These are phyloP conservation scores for Tolypocladium ophioglossoides DNA, from an alignment of 2,329 filamentous ascomycete species.

Conservation along the genomic window DNA sequence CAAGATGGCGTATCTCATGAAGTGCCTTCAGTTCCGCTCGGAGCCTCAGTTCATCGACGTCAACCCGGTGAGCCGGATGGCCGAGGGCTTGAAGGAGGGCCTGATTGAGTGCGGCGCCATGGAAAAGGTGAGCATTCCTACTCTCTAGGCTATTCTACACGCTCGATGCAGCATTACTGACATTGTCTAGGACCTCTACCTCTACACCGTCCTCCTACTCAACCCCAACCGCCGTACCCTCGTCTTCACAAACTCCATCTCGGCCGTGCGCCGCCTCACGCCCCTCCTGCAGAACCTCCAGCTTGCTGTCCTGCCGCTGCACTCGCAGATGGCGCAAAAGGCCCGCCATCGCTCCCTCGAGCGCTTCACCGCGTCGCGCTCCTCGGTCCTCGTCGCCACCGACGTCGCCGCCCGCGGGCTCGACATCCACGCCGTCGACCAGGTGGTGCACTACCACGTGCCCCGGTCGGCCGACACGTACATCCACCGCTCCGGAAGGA, in stretches of 20 bases:
- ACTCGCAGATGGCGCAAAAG: conserved; percentile 94
- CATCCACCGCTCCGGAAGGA: conserved; percentile 89
- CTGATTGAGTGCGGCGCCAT: conserved; percentile 85
- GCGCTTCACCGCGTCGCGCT: conserved; percentile 62
- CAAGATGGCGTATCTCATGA: conserved; percentile 86
- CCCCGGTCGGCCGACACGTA: conserved; percentile 87
- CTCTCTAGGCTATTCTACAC: background rate
- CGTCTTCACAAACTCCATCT: conserved; percentile 94
- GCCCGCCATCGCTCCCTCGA: conserved; percentile 88
- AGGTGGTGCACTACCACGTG: conserved; percentile 92
- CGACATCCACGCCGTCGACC: conserved; percentile 81
- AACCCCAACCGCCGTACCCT: conserved; percentile 73
- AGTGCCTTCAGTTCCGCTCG: conserved; percentile 79
- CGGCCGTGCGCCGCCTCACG: conserved; percentile 74
- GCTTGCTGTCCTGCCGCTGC: conserved; percentile 65
- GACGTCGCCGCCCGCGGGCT: conserved; percentile 90
- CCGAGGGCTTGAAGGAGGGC: conserved; percentile 73
- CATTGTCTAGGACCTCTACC: conserved; percentile 62
- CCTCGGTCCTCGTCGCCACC: conserved; percentile 72
- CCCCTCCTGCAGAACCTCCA: conserved; percentile 77
- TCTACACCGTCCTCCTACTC: conserved; percentile 78
- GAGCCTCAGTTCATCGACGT: conserved; percentile 86
- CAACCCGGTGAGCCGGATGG: conserved; percentile 85
- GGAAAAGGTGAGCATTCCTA: conserved; percentile 58
- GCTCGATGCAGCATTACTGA: conserved; percentile 8